Evolutionary conservation across 176 grass and related monocot genomes (phyloP), one percentile per base, ranked within the genome.

Genomic region (Ananas comosus): DNA sequence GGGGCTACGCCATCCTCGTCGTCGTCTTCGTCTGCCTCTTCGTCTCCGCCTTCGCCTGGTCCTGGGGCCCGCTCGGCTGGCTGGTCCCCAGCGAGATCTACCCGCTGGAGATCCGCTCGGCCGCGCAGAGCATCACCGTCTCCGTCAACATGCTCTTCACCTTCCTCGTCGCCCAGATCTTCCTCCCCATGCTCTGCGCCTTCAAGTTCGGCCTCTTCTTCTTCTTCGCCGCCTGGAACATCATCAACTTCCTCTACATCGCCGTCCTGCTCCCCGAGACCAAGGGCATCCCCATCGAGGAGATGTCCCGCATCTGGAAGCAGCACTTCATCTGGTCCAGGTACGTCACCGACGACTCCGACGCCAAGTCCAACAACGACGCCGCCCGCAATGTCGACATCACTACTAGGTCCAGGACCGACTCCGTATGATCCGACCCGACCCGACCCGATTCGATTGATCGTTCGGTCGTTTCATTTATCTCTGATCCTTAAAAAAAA

Each of bases 31-130:
- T 81, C 23, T 81, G 79, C 79, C 2, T 75, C 2, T 81, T 53
- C 50, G 79, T 81, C 16, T 29, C 63, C 53, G 64, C 65, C 65
- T 81, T 70, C 5, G 79, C 79, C 2, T 81, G 79, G 79, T 81
- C 79, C 4, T 81, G 79, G 79, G 79, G 79, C 2, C 79, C 79
- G 16, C 79, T 81, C 11, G 79, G 79, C 9, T 81, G 79, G 79
- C 11, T 81, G 54, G 70, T 81, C 19, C 79, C 79, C 3, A 76
- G 79, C 54, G 72, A 81, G 72, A 76, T n/a, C 9, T 81, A 75
- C 42, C 79, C 79, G 0, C 3, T 81, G 48, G 79, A 75, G 79
- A 81, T 70, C 17, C 64, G 78, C 63, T 65, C 79, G 3, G 64
- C 64, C 5, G 79, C 71, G 1, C 70, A 50, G 1, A 48, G 64